Percentiles rank a stretch among this genome's conserved stretches.
Conservation (phyloP, 208 protist species). For the Trypanosoma lewisi region DNA sequence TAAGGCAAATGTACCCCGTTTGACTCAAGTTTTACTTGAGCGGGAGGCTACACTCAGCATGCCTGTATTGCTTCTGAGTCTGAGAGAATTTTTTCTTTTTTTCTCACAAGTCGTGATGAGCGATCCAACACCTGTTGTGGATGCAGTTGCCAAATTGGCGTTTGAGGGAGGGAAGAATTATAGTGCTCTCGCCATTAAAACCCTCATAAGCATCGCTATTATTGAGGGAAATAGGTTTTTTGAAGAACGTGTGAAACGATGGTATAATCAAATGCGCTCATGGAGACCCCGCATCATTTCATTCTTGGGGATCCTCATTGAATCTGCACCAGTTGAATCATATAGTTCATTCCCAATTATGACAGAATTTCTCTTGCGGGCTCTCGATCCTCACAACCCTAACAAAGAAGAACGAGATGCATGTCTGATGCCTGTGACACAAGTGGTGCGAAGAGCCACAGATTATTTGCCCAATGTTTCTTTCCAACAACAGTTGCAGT, state of each 20-base stretch:
- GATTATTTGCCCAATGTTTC: constrained; percentile 65
- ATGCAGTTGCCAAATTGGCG: constrained; percentile 22
- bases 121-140: constrained; percentile 11
- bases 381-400: constrained; percentile 38
- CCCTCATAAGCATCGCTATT: constrained; percentile 19
- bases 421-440: constrained; percentile 37
- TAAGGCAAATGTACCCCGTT: background rate
- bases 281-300: constrained; percentile 26
- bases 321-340: constrained; percentile 18
- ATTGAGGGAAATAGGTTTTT: constrained; percentile 20
- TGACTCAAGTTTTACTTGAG: background rate
- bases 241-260: constrained; percentile 17
- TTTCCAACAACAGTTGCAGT: constrained; percentile 66
- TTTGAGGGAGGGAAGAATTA: constrained; percentile 13
- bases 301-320: constrained; percentile 26
- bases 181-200: constrained; percentile 11
- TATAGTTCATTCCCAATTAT: constrained; percentile 24
- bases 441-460: constrained; percentile 44
- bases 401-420: constrained; percentile 35
- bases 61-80: constrained; percentile 13
- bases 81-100: constrained; percentile 23
- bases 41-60: background rate
- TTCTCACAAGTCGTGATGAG: constrained; percentile 6
- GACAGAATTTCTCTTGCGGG: constrained; percentile 28
- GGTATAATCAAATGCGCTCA: constrained; percentile 23